These are phyloP conservation scores for Porogramme epimiltina DNA, from an alignment of 1,284 basidiomycete genomes.

Conservation along the genomic window DNA sequence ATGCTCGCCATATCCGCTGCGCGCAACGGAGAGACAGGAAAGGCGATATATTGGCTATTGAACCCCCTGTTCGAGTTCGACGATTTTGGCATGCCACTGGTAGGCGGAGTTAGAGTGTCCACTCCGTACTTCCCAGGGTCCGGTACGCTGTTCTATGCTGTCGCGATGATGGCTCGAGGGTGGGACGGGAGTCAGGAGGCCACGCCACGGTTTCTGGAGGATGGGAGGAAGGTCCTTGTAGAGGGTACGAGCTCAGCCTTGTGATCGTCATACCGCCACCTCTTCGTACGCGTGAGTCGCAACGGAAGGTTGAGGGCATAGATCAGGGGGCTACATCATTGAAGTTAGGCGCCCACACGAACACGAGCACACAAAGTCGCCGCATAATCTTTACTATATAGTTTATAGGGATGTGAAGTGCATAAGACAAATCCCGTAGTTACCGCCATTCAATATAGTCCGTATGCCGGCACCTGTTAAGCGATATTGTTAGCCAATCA, in stretches of 20 bases:
- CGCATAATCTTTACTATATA: too few relatives aligned
- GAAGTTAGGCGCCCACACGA: too few relatives aligned
- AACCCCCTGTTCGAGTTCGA: conserved; percentile 58
- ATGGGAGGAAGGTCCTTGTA: conserved; percentile 46
- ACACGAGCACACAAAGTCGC: too few relatives aligned
- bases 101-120: conserved; percentile 57
- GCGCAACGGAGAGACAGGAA: conserved; percentile 47
- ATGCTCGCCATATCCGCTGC: conserved; percentile 66
- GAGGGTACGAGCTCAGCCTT: conserved; percentile 46
- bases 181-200: conserved; percentile 49
- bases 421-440: too few relatives aligned
- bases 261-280: too few relatives aligned
- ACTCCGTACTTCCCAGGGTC: conserved; percentile 65
- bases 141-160: conserved; percentile 50
- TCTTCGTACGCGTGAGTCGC: too few relatives aligned
- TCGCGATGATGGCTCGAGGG: conserved; percentile 59
- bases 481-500: too few relatives aligned
- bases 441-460: too few relatives aligned
- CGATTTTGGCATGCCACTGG: conserved; percentile 61
- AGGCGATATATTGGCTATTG: conserved; percentile 59
- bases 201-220: conserved; percentile 50
- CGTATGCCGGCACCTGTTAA: too few relatives aligned
- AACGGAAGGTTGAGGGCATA: too few relatives aligned
- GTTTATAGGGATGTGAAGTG: too few relatives aligned
- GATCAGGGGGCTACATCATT: too few relatives aligned